phyloP scores from a whole-genome alignment of 139 green algal species.

The Coelastrella sp. region DNA sequence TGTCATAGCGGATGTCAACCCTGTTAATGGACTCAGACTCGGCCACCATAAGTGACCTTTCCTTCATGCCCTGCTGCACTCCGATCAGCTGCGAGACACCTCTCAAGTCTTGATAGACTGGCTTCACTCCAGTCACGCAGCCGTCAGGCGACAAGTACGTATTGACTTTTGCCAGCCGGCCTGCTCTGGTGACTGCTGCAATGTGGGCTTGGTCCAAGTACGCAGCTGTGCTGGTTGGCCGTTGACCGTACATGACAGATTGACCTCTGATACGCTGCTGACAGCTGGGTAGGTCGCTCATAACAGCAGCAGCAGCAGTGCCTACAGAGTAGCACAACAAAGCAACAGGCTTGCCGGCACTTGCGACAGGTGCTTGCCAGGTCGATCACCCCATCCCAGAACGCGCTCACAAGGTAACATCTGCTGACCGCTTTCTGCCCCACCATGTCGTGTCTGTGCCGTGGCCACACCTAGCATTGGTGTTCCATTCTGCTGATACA shows the following conservation, averaged over 20 bases:
- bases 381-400: no score
- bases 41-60: background rate
- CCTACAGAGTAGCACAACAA: background rate
- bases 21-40: background rate
- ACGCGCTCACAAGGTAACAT: no score
- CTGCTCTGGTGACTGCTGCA: background rate
- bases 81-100: constrained; percentile 1
- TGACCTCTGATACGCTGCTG: background rate
- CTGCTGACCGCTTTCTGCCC: no score
- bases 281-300: background rate
- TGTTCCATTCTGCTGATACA: no score
- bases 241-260: constrained; percentile 6
- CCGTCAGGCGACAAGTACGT: background rate
- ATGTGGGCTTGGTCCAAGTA: background rate
- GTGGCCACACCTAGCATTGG: no score
- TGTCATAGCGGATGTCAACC: constrained; percentile 15
- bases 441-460: no score
- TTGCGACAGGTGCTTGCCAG: no score
- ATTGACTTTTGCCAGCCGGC: background rate
- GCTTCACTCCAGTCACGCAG: constrained; percentile 35
- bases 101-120: background rate
- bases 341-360: background rate
- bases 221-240: background rate
- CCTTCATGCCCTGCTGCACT: background rate
- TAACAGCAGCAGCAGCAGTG: background rate